Base-by-base conservation (phyloP, 768 basidiomycete genomes). In the Dictyophora rubrovolvata region DNA sequence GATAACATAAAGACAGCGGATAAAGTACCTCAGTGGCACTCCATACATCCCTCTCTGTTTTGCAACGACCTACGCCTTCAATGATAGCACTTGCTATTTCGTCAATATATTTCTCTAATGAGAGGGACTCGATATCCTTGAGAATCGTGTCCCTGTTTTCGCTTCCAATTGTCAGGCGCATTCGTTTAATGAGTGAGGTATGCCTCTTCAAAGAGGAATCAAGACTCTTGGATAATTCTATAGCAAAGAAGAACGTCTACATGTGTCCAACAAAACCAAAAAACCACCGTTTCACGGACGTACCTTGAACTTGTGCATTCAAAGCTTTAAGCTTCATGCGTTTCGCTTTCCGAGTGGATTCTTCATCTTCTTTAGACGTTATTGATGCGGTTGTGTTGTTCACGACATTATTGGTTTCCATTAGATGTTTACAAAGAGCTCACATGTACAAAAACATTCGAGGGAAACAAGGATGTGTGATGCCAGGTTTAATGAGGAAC, bases 141-240 rank as follows among this genome's bases (percentile, higher is more conserved):
- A 96, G 73, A 61, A 95, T 84, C 66, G 90, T 86, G 65, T 93
- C 91, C 51, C 79, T 81, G 68, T 91, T 86, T 65, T 93, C 90
- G 42, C 78, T 68, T 16, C 86, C 88, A 66, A 98, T 78, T 17
- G 91, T 89, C 67, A 87, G 90, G 50, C 87, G 84, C 65, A 97
- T 87, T 49, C 89, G 86, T 71, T 95, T 98, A 63, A 96, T 93
- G 62, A 98, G 80, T 6, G 93, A 90, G 1, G 93, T 97, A 72
- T 99, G 94, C 7, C 93, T 86, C 73, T 92, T 98, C 60, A 99
- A 73, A 48, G 96, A 97, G 2, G 96, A 93, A 71, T 98, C 96
- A 21, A 93, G 77, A 4, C 72, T 60, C 69, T 84, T 93, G 20
- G 80, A 75, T 10, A 81, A 75, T 69, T 86, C 91, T 92, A 33